These are phyloP conservation scores for Limnomonas spitsbergensis DNA, from an alignment of 139 green algal species.

Conservation along the genomic window DNA sequence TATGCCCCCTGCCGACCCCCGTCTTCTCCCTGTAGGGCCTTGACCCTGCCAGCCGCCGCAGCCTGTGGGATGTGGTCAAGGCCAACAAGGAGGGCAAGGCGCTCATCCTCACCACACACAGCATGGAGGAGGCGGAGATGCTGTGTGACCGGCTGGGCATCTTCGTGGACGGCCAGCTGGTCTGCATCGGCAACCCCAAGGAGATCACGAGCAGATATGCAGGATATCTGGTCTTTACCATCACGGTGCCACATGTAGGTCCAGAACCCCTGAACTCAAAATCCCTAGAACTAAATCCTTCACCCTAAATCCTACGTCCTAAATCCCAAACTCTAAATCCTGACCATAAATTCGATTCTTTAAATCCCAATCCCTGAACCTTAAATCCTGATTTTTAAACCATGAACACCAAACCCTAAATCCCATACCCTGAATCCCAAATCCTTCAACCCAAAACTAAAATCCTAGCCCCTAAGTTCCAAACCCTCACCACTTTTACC, in stretches of 20 bases:
- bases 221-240: conserved; percentile 71
- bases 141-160: conserved; percentile 67
- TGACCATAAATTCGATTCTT: too few relatives aligned
- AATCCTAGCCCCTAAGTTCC: background rate
- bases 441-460: background rate
- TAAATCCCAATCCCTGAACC: too few relatives aligned
- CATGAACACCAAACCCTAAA: too few relatives aligned
- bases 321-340: too few relatives aligned
- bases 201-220: conserved; percentile 68
- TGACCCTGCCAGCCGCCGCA: conserved; percentile 73
- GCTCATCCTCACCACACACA: conserved; percentile 90
- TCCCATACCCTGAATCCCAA: too few relatives aligned
- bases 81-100: conserved; percentile 62
- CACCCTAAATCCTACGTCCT: too few relatives aligned
- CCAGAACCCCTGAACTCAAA: too few relatives aligned
- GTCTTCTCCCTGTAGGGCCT: conserved; percentile 50
- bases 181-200: conserved; percentile 86
- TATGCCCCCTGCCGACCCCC: too few relatives aligned
- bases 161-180: conserved; percentile 75
- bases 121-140: conserved; percentile 83
- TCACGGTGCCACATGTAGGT: conserved; percentile 58
- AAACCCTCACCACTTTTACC: background rate
- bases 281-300: too few relatives aligned
- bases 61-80: conserved; percentile 80
- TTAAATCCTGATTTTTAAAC: too few relatives aligned